phyloP scores from a whole-genome alignment of 306 rosid species.

The Prinsepia uniflora region DNA sequence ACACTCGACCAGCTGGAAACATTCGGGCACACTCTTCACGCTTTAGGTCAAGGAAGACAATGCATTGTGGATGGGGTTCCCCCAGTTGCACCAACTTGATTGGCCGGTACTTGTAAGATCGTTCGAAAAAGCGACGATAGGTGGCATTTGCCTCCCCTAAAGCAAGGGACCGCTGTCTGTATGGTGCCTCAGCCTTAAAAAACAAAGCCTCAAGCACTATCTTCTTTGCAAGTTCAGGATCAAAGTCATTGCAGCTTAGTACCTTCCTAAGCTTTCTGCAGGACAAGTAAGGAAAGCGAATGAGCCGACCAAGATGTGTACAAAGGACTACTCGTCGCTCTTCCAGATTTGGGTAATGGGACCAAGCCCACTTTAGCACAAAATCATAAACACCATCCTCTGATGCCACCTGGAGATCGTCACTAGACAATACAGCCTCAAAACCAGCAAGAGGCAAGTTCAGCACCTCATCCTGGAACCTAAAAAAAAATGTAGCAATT shows the following conservation, averaged over 20 bases:
- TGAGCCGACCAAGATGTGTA: conserved; percentile 34
- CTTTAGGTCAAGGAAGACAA: conserved; percentile 45
- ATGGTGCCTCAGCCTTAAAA: conserved; percentile 44
- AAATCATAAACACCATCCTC: conserved; percentile 45
- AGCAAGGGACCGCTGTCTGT: conserved; percentile 27
- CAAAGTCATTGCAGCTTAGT: conserved; percentile 37
- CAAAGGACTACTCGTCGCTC: conserved; percentile 34
- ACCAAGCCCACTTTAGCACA: conserved; percentile 44
- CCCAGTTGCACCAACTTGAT: conserved; percentile 44
- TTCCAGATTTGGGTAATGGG: conserved; percentile 38
- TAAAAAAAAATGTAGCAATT: conserved; percentile 16
- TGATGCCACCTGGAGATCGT: conserved; percentile 43
- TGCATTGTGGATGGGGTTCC: conserved; percentile 31
- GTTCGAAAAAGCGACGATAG: conserved; percentile 36
- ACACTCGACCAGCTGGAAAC: conserved; percentile 37
- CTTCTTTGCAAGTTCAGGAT: conserved; percentile 37
- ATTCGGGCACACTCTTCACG: conserved; percentile 35
- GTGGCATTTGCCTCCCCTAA: conserved; percentile 20
- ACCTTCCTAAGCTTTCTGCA: conserved; percentile 44
- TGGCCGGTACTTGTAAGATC: conserved; percentile 39
- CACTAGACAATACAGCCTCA: conserved; percentile 46
- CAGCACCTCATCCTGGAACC: conserved; percentile 42
- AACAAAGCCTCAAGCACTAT: conserved; percentile 48
- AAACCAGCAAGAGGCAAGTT: conserved; percentile 48
- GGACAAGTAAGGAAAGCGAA: conserved; percentile 50